Percentiles rank a stretch among this genome's conserved stretches.
These are phyloP conservation scores for Didymella pinodella DNA, from an alignment of 2,329 filamentous ascomycete species.

Conservation along the genomic window DNA sequence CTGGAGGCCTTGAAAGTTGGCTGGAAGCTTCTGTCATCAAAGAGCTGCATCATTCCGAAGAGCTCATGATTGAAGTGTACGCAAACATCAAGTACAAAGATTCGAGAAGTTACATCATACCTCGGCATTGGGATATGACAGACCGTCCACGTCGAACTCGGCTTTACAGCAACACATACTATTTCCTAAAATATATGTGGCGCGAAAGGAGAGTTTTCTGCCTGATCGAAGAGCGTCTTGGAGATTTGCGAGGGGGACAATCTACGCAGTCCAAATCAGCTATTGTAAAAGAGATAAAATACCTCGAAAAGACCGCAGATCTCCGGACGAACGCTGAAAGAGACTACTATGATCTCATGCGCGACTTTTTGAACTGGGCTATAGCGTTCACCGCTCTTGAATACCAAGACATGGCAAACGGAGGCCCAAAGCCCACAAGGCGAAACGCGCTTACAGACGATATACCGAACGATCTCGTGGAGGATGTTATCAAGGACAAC, in stretches of 20 bases:
- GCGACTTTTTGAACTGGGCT: slow-evolving; percentile 2
- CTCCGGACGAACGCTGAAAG: neutral
- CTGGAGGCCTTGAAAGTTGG: neutral
- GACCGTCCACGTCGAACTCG: slow-evolving; percentile 2
- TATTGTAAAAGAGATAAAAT: neutral
- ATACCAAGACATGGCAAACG: neutral
- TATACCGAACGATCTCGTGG: neutral
- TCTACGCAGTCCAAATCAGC: neutral
- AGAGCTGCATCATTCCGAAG: neutral
- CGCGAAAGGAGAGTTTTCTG: neutral
- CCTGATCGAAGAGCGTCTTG: neutral
- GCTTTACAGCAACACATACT: slow-evolving; percentile 1
- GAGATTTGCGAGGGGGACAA: neutral
- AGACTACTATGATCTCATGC: neutral
- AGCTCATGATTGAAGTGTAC: neutral
- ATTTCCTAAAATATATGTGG: neutral
- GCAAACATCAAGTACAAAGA: neutral
- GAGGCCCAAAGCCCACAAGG: neutral
- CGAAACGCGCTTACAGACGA: neutral
- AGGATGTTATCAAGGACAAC: neutral
- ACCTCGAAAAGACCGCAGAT: neutral
- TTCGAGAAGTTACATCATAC: slow-evolving; percentile 1
- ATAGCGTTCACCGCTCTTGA: slow-evolving; percentile 1
- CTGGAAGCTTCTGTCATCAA: neutral
- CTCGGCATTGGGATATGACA: neutral